A percentile compares a stretch with the other conserved stretches of the same genome.
These are phyloP conservation scores for Ogataea degrootiae DNA, from an alignment of 805 yeast genomes.

Conservation along the genomic window DNA sequence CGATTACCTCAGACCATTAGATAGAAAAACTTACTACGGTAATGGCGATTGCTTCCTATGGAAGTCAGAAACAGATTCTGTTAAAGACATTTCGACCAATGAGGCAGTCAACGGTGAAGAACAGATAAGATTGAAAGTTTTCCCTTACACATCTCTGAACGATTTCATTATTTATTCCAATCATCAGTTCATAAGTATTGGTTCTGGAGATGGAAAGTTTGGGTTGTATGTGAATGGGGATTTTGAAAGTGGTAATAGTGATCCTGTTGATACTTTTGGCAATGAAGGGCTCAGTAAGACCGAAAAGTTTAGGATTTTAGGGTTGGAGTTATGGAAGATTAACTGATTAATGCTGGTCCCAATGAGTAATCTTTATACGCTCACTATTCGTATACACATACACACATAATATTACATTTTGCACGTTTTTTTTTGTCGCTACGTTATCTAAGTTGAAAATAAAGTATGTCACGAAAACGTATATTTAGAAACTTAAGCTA, in stretches of 20 bases:
- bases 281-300: constrained; percentile 60
- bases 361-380: no score
- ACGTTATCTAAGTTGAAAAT: no score
- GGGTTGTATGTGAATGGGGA: constrained; percentile 85
- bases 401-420: no score
- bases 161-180: constrained; percentile 84
- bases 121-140: constrained; percentile 63
- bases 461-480: no score
- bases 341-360: constrained; percentile 18
- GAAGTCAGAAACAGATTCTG: constrained; percentile 53
- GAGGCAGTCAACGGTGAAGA: constrained; percentile 10
- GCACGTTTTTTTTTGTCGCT: no score
- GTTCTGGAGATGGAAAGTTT: constrained; percentile 90
- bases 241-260: constrained; percentile 71
- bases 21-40: constrained; percentile 74
- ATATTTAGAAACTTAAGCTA: no score
- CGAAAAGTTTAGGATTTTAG: constrained; percentile 68
- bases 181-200: constrained; percentile 71
- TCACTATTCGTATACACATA: no score
- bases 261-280: constrained; percentile 79
- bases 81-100: constrained; percentile 22
- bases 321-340: constrained; percentile 82
- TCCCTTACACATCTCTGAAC: constrained; percentile 82
- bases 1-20: constrained; percentile 67
- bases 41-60: constrained; percentile 95